Percentiles rank a stretch among this genome's conserved stretches.
Conservation (phyloP, 2,329 filamentous ascomycete species). For the Pseudophaeomoniella oleicola region DNA sequence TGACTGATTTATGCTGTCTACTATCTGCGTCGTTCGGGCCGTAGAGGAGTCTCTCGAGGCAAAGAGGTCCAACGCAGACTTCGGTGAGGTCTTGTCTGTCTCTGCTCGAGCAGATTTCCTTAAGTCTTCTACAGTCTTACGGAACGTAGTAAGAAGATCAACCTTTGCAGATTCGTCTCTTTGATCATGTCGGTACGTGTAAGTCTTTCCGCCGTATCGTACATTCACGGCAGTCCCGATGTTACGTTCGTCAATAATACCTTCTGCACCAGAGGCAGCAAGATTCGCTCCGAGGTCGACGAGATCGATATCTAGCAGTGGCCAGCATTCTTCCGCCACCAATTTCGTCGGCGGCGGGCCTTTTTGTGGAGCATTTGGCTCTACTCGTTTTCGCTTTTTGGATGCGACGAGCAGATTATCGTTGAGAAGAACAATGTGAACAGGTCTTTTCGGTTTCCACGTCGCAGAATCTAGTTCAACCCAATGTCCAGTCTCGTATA, state of each 20-base stretch:
- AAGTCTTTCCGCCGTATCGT: conserved; percentile 75
- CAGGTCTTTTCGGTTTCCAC: conserved; percentile 79
- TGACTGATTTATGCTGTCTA: conserved; percentile 63
- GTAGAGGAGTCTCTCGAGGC: conserved; percentile 63
- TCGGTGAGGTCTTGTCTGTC: conserved; percentile 69
- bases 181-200: conserved; percentile 86
- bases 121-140: conserved; percentile 84
- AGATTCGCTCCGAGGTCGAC: conserved; percentile 58
- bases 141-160: conserved; percentile 70
- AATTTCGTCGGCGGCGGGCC: conserved; percentile 50
- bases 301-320: conserved; percentile 80
- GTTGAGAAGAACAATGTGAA: conserved; percentile 85
- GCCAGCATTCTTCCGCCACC: conserved; percentile 89
- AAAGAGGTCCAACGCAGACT: conserved; percentile 76
- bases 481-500: conserved; percentile 86
- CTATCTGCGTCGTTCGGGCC: conserved; percentile 62
- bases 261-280: conserved; percentile 20
- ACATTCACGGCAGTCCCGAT: conserved; percentile 82
- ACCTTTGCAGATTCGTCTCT: conserved; percentile 65
- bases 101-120: conserved; percentile 75
- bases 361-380: conserved; percentile 39
- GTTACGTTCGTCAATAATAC: conserved; percentile 37
- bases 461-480: conserved; percentile 94
- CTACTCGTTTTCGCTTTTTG: conserved; percentile 79
- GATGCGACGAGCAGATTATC: conserved; percentile 87